Evolutionary conservation across 2,329 filamentous ascomycete genomes (phyloP).

Genomic region (Ophiostoma tasmaniense): DNA sequence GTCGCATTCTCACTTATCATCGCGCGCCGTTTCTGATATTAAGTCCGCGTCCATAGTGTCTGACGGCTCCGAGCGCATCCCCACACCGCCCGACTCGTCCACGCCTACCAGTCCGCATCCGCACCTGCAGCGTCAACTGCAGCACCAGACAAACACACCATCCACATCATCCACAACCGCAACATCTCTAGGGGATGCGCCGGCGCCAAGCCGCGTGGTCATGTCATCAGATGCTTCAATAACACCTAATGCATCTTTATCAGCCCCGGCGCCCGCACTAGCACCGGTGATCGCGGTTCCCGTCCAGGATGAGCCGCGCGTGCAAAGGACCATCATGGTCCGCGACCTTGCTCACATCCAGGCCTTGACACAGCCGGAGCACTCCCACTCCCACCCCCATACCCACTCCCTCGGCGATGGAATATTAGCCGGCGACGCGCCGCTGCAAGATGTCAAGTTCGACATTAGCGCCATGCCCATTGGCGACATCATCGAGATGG

Average conservation of each 20-base stretch:
- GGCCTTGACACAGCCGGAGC: slow-evolving; percentile 72
- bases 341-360: slow-evolving; percentile 87
- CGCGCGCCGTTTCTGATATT: neutral
- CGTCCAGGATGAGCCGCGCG: slow-evolving; percentile 26
- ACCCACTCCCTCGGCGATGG: slow-evolving; percentile 38
- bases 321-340: slow-evolving; percentile 60
- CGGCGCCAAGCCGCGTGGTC: slow-evolving; percentile 30
- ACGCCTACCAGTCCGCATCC: neutral
- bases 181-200: slow-evolving; percentile 39
- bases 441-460: slow-evolving; percentile 57
- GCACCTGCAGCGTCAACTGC: neutral
- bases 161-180: slow-evolving; percentile 16
- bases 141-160: neutral
- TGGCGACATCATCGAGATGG: slow-evolving; percentile 96
- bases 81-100: slow-evolving; percentile 31
- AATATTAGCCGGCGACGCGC: slow-evolving; percentile 40
- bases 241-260: neutral
- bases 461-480: slow-evolving; percentile 98
- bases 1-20: neutral
- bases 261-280: neutral
- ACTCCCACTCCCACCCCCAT: slow-evolving; percentile 25
- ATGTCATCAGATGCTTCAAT: neutral
- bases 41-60: neutral
- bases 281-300: slow-evolving; percentile 23
- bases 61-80: slow-evolving; percentile 12